A percentile compares a stretch with the other conserved stretches of the same genome.
phyloP scores from a whole-genome alignment of 2,329 filamentous ascomycete genomes.

The Phoma sp. region DNA sequence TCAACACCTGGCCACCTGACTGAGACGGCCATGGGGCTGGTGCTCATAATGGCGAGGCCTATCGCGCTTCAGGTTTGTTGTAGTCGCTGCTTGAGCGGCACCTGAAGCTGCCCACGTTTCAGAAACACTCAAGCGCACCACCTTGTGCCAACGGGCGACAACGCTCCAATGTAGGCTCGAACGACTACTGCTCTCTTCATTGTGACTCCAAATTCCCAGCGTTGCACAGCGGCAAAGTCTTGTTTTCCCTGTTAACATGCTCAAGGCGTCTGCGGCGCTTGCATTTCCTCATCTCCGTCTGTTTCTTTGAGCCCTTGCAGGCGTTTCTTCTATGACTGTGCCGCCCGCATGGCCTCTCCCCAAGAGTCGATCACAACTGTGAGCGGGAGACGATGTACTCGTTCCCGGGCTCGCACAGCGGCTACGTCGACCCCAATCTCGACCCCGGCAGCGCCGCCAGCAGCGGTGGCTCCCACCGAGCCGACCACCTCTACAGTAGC shows the following conservation, averaged over 20 bases:
- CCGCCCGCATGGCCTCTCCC: constrained; percentile 48
- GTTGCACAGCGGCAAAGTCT: constrained; percentile 32
- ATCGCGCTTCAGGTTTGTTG: constrained; percentile 47
- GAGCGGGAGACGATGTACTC: constrained; percentile 48
- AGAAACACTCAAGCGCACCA: constrained; percentile 40
- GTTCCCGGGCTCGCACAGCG: constrained; percentile 44
- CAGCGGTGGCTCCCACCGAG: constrained; percentile 28
- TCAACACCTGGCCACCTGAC: constrained; percentile 1
- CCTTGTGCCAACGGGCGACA: constrained; percentile 45
- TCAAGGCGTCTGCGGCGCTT: constrained; percentile 43
- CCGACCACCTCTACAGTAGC: constrained; percentile 27
- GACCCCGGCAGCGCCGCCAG: constrained; percentile 21
- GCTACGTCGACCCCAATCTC: constrained; percentile 29
- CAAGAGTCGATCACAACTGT: constrained; percentile 47
- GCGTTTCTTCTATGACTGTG: constrained; percentile 41
- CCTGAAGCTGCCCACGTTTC: constrained; percentile 46
- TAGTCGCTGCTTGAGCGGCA: constrained; percentile 44
- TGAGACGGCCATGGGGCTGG: constrained; percentile 41
- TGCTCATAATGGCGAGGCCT: constrained; percentile 38
- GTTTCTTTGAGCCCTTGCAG: constrained; percentile 36
- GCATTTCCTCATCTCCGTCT: constrained; percentile 37
- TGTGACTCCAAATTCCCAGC: constrained; percentile 32
- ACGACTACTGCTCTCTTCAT: constrained; percentile 31
- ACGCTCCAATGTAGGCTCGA: constrained; percentile 37
- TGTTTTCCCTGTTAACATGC: constrained; percentile 46